Percentiles rank a stretch among this genome's conserved stretches.
These are phyloP conservation scores for Colletotrichum incanum DNA, from an alignment of 2,329 filamentous ascomycete genomes.

Conservation along the genomic window DNA sequence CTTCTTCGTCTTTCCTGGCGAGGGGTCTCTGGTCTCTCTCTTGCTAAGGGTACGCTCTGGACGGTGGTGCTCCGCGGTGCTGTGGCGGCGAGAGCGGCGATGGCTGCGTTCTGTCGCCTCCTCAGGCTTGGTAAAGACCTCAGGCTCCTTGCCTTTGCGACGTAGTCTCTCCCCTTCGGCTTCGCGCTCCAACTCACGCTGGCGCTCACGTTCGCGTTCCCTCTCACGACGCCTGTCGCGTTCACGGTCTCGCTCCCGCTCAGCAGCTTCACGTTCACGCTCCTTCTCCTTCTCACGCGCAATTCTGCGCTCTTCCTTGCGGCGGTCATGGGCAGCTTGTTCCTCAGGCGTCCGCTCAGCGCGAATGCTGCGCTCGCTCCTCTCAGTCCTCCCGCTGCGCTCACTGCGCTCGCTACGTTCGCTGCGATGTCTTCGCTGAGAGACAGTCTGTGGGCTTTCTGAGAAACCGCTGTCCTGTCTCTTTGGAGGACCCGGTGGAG, in stretches of 20 bases:
- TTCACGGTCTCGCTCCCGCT: slow-evolving; percentile 37
- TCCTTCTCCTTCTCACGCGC: slow-evolving; percentile 40
- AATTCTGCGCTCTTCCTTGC: slow-evolving; percentile 62
- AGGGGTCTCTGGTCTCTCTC: slow-evolving; percentile 49
- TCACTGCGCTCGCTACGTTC: slow-evolving; percentile 53
- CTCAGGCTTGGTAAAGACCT: slow-evolving; percentile 38
- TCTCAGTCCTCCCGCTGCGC: slow-evolving; percentile 26
- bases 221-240: slow-evolving; percentile 29
- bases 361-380: slow-evolving; percentile 33
- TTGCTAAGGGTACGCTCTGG: slow-evolving; percentile 46
- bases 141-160: slow-evolving; percentile 55
- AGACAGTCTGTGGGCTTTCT: slow-evolving; percentile 51
- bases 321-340: slow-evolving; percentile 65
- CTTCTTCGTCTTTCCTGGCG: slow-evolving; percentile 51
- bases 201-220: slow-evolving; percentile 49
- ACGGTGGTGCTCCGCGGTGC: slow-evolving; percentile 55
- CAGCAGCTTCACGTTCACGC: slow-evolving; percentile 37
- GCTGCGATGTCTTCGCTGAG: slow-evolving; percentile 32
- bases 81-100: slow-evolving; percentile 60
- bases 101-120: slow-evolving; percentile 48
- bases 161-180: slow-evolving; percentile 38
- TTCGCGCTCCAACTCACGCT: slow-evolving; percentile 16
- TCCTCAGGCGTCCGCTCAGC: slow-evolving; percentile 62
- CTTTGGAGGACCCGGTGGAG: slow-evolving; percentile 57
- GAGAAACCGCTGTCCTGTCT: slow-evolving; percentile 64